Conservation (phyloP, 106 monocot genomes). For the Amphibolis antarctica region DNA sequence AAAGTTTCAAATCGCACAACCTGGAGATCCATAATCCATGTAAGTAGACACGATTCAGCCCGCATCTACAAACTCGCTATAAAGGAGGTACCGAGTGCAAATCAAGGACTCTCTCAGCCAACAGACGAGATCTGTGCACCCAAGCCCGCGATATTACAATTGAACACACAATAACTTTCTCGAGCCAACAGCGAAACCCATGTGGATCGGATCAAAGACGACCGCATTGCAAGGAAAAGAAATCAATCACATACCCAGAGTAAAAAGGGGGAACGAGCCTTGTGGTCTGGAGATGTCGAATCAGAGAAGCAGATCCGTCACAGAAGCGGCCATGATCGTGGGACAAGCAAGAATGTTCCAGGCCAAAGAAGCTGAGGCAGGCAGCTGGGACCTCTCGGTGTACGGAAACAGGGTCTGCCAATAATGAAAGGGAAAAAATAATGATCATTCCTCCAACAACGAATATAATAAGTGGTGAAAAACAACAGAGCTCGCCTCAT, state of each 20-base stretch:
- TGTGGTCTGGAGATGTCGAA: not conserved
- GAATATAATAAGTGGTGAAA: not conserved
- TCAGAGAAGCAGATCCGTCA: not conserved
- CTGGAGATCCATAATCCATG: not conserved
- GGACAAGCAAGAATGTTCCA: not conserved
- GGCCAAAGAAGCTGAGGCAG: not conserved
- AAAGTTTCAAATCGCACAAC: not conserved
- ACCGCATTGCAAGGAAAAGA: not conserved
- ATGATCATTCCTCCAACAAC: not conserved
- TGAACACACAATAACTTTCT: not conserved
- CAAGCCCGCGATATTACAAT: not conserved
- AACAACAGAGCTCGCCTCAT: conserved; percentile 5
- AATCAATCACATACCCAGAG: not conserved
- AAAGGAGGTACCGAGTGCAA: no score
- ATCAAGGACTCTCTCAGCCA: not conserved
- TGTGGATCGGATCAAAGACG: not conserved
- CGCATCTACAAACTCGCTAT: no score
- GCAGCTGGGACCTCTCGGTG: not conserved
- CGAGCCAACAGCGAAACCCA: not conserved
- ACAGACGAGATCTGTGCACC: not conserved
- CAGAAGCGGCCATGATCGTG: not conserved
- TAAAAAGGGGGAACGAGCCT: not conserved
- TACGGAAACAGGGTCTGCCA: not conserved
- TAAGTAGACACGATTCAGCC: no score
- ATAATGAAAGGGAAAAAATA: not conserved